These are phyloP conservation scores for Suillus sp. DNA, from an alignment of 768 basidiomycete species.

Conservation along the genomic window DNA sequence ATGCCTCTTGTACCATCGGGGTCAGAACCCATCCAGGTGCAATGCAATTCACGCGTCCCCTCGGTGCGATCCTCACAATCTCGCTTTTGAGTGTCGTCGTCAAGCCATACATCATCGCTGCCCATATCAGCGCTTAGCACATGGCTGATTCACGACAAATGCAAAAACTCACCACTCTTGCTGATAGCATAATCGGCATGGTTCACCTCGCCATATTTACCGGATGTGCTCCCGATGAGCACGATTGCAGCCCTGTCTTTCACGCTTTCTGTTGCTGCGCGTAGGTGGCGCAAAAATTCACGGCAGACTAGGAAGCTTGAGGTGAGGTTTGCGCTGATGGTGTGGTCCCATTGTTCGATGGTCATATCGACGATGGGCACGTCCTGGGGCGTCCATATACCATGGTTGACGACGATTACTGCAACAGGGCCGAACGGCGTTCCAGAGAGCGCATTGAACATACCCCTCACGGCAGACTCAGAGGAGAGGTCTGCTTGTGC, in stretches of 20 bases:
- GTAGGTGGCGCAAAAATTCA: slow-evolving; percentile 55
- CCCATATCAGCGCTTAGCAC: not conserved
- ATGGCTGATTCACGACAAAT: not conserved
- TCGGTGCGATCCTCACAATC: slow-evolving; percentile 73
- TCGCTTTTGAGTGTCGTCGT: slow-evolving; percentile 74
- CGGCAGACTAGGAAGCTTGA: slow-evolving; percentile 65
- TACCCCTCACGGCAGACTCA: slow-evolving; percentile 52
- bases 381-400: slow-evolving; percentile 47
- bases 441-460: slow-evolving; percentile 47
- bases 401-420: slow-evolving; percentile 67
- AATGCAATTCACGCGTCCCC: slow-evolving; percentile 66
- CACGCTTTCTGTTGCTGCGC: slow-evolving; percentile 34
- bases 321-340: slow-evolving; percentile 66
- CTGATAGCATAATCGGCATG: slow-evolving; percentile 68
- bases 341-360: slow-evolving; percentile 63
- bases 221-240: slow-evolving; percentile 69
- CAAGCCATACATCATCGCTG: slow-evolving; percentile 75
- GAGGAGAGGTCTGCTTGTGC: slow-evolving; percentile 59
- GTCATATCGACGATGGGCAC: slow-evolving; percentile 58
- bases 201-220: slow-evolving; percentile 70
- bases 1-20: slow-evolving; percentile 58
- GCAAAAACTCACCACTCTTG: slow-evolving; percentile 61
- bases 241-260: slow-evolving; percentile 63
- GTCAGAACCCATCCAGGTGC: slow-evolving; percentile 72
- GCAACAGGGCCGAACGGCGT: slow-evolving; percentile 51